phyloP scores from a whole-genome alignment of 306 rosid genomes.

The Gastrolobium villosum region DNA sequence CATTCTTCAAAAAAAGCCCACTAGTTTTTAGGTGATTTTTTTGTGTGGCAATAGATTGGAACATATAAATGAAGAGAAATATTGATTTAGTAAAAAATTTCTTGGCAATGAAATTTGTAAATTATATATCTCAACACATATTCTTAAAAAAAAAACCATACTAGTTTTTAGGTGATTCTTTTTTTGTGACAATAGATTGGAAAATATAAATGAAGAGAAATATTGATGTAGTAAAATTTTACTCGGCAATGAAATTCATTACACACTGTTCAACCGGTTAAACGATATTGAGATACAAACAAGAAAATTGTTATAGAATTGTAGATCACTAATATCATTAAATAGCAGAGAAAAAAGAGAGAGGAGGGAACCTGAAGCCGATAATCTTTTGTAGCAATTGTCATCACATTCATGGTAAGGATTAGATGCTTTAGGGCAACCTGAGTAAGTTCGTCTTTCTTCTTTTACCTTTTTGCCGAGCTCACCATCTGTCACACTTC shows the following conservation, averaged over 20 bases:
- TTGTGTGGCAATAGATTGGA: neutral
- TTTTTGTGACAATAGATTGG: neutral
- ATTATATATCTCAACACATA: too few species aligned
- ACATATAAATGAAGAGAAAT: neutral
- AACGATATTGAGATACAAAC: too few species aligned
- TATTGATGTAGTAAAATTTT: neutral
- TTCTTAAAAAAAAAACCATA: conserved; percentile 12
- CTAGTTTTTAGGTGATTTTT: neutral
- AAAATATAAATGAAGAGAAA: neutral
- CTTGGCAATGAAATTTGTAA: too few species aligned
- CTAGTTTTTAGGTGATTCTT: neutral
- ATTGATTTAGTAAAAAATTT: neutral
- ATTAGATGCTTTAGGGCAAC: conserved; percentile 64
- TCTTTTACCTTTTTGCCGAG: conserved; percentile 47
- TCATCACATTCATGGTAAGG: conserved; percentile 67
- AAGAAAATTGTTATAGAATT: too few species aligned
- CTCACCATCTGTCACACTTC: conserved; percentile 50
- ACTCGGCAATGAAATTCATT: too few species aligned
- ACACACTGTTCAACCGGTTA: too few species aligned
- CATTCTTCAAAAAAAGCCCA: conserved; percentile 15
- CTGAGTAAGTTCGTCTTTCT: conserved; percentile 43
- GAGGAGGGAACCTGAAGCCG: conserved; percentile 55
- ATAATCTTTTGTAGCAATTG: conserved; percentile 47
- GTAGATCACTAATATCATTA: neutral
- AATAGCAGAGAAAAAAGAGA: conserved; percentile 6